Evolutionary conservation across 2,329 filamentous ascomycete genomes (phyloP).

Genomic region (Pyrenophora tritici-repentis): DNA sequence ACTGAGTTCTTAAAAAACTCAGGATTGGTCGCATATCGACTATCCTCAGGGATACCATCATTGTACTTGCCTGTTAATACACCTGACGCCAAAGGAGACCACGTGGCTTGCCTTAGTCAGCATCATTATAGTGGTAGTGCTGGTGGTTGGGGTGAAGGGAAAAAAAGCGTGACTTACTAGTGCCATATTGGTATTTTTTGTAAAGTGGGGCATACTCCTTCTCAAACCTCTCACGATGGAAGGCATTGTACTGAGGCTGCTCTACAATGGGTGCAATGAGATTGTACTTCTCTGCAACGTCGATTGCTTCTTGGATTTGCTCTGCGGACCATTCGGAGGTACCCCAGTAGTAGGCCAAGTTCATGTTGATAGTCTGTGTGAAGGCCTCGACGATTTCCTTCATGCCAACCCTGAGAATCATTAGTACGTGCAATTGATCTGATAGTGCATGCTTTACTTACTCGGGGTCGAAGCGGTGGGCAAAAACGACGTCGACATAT

Average conservation of each 20-base stretch:
- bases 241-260: slow-evolving; percentile 65
- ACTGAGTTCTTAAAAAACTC: slow-evolving; percentile 63
- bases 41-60: slow-evolving; percentile 64
- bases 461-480: slow-evolving; percentile 63
- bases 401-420: slow-evolving; percentile 57
- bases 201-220: slow-evolving; percentile 64
- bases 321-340: slow-evolving; percentile 65
- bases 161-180: slow-evolving; percentile 44
- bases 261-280: slow-evolving; percentile 62
- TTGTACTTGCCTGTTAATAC: slow-evolving; percentile 69
- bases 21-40: slow-evolving; percentile 63
- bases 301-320: slow-evolving; percentile 63
- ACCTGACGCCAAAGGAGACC: slow-evolving; percentile 61
- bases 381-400: slow-evolving; percentile 65
- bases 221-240: slow-evolving; percentile 66
- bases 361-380: slow-evolving; percentile 58
- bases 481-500: slow-evolving; percentile 70
- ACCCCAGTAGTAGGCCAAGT: slow-evolving; percentile 60
- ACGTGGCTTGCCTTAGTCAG: slow-evolving; percentile 26
- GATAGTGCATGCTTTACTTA: slow-evolving; percentile 16
- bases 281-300: slow-evolving; percentile 66
- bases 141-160: not conserved
- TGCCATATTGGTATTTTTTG: slow-evolving; percentile 62
- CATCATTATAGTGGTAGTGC: not conserved
- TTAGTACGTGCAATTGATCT: slow-evolving; percentile 4